These are phyloP conservation scores for Citrus reticulata DNA, from an alignment of 345 rosid genomes.

Conservation along the genomic window DNA sequence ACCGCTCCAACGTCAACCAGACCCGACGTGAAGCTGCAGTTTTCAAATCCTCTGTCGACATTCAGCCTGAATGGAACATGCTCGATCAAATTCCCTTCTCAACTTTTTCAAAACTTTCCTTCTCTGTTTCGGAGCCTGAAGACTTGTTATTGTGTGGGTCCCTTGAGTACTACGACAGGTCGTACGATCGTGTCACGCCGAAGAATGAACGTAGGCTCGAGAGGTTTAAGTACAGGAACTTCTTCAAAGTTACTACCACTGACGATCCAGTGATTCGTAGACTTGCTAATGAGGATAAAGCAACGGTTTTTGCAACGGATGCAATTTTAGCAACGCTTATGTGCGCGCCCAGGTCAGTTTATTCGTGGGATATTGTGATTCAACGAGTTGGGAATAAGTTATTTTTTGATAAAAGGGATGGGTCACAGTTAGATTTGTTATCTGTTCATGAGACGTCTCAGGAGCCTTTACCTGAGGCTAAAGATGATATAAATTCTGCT, in stretches of 20 bases:
- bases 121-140: constrained; percentile 75
- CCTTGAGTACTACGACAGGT: constrained; percentile 67
- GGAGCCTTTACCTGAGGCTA: constrained; percentile 85
- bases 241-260: constrained; percentile 90
- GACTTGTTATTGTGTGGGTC: constrained; percentile 79
- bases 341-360: constrained; percentile 96
- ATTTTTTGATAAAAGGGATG: constrained; percentile 89
- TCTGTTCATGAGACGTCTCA: constrained; percentile 92
- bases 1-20: constrained; percentile 62
- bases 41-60: constrained; percentile 85
- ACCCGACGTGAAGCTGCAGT: constrained; percentile 84
- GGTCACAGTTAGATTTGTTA: constrained; percentile 84
- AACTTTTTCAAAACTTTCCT: constrained; percentile 75
- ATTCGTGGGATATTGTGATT: constrained; percentile 94
- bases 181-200: constrained; percentile 70
- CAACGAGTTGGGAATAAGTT: constrained; percentile 90
- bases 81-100: constrained; percentile 95
- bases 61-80: constrained; percentile 99
- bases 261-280: constrained; percentile 88
- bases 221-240: constrained; percentile 85
- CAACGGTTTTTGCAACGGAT: constrained; percentile 89
- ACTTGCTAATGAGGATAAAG: constrained; percentile 87
- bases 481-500: constrained; percentile 83
- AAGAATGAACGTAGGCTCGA: constrained; percentile 79
- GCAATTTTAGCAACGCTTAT: constrained; percentile 69